Evolutionary conservation across 208 protist species (phyloP).

Genomic region (Plasmodiophora brassicae): DNA sequence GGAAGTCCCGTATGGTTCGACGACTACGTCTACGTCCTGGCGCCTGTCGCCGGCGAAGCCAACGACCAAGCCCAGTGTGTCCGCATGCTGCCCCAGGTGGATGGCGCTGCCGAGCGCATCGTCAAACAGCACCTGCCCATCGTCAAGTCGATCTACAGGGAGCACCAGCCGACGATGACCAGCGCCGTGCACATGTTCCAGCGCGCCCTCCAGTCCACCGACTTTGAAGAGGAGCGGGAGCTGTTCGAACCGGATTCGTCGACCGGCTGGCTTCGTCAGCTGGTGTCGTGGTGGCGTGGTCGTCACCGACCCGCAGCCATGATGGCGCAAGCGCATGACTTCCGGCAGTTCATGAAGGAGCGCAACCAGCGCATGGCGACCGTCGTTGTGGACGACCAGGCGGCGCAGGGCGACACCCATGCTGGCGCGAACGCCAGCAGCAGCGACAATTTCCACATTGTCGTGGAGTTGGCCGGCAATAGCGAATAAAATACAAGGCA

Average conservation of each 20-base stretch:
- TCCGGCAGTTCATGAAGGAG: neutral
- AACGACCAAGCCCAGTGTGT: too few relatives aligned
- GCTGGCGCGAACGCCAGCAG: too few relatives aligned
- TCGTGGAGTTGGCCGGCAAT: too few relatives aligned
- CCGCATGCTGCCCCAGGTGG: too few relatives aligned
- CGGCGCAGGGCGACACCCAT: too few relatives aligned
- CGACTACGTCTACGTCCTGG: too few relatives aligned
- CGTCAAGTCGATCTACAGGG: neutral
- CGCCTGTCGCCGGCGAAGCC: too few relatives aligned
- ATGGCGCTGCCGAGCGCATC: too few relatives aligned
- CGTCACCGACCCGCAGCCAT: neutral
- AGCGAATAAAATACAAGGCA: too few relatives aligned
- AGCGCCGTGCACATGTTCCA: neutral
- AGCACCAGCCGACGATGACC: neutral
- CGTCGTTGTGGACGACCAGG: too few relatives aligned
- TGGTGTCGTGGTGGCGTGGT: neutral
- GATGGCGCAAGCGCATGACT: neutral
- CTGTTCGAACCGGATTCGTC: neutral
- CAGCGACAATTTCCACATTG: too few relatives aligned
- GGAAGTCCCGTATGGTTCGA: too few relatives aligned
- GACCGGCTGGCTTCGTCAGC: neutral
- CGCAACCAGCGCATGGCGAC: neutral
- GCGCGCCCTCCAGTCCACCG: neutral
- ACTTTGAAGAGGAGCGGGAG: neutral
- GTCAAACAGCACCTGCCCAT: neutral